Conservation (phyloP, 192 early-diverging fungal species). For the Coemansia sp. region DNA sequence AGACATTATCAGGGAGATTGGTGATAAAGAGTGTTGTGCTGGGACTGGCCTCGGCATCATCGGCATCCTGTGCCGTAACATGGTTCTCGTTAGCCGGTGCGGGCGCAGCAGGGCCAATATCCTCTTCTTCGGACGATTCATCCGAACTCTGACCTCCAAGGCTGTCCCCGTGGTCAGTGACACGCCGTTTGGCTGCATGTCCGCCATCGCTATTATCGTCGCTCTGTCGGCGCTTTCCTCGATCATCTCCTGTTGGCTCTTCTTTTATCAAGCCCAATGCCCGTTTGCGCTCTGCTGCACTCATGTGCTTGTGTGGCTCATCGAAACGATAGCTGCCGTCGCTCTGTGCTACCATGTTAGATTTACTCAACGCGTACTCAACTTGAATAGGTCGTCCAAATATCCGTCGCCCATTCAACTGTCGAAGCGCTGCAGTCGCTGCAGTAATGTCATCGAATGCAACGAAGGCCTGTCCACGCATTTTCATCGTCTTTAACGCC, state of each 20-base stretch:
- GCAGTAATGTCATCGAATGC: constrained; percentile 81
- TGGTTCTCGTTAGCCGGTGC: background rate
- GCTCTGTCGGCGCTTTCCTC: constrained; percentile 23
- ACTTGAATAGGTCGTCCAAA: constrained; percentile 68
- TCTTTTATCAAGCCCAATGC: constrained; percentile 20
- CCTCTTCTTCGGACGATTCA: constrained; percentile 16
- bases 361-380: constrained; percentile 51
- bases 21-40: constrained; percentile 44
- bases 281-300: constrained; percentile 33
- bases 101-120: constrained; percentile 33
- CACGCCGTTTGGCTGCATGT: constrained; percentile 14
- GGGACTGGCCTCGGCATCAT: constrained; percentile 8
- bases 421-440: constrained; percentile 83
- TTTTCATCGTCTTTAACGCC: constrained; percentile 72
- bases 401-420: constrained; percentile 85
- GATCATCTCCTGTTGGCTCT: background rate
- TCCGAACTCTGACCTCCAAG: constrained; percentile 10
- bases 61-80: background rate
- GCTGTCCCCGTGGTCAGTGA: background rate
- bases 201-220: constrained; percentile 12
- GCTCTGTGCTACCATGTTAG: constrained; percentile 27
- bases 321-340: constrained; percentile 39
- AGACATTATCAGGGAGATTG: constrained; percentile 35
- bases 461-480: constrained; percentile 95
- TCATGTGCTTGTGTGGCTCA: constrained; percentile 36